Evolutionary conservation across 2,329 filamentous ascomycete species (phyloP).

Genomic region (Fonsecaea multimorphosa): DNA sequence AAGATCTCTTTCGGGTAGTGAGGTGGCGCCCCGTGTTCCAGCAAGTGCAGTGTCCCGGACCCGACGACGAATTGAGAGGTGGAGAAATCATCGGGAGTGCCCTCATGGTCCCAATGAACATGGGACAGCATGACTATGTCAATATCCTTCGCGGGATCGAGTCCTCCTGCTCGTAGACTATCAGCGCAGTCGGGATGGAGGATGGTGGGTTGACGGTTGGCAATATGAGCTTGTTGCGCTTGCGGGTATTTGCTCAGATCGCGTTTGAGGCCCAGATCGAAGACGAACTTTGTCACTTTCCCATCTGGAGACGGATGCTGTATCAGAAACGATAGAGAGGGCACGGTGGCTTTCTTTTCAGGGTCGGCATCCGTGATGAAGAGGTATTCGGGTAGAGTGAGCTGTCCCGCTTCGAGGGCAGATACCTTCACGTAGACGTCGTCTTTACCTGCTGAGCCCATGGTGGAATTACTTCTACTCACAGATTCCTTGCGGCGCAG

Average conservation of each 20-base stretch:
- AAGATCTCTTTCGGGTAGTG: conserved; percentile 40
- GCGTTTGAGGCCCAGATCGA: conserved; percentile 61
- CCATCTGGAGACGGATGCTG: conserved; percentile 49
- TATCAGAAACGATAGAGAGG: conserved; percentile 61
- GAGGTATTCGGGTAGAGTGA: conserved; percentile 56
- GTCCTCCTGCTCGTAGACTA: conserved; percentile 46
- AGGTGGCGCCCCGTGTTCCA: conserved; percentile 47
- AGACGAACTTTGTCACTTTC: conserved; percentile 50
- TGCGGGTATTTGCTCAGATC: conserved; percentile 53
- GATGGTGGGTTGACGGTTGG: conserved; percentile 40
- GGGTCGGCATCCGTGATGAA: conserved; percentile 56
- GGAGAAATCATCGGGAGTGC: conserved; percentile 60
- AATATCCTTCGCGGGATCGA: conserved; percentile 46
- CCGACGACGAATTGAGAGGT: conserved; percentile 60
- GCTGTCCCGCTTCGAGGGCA: conserved; percentile 49
- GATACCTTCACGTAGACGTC: conserved; percentile 45
- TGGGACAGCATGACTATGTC: conserved; percentile 51
- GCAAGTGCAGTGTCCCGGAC: conserved; percentile 50
- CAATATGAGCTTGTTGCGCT: conserved; percentile 48
- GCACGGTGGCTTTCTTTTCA: conserved; percentile 55
- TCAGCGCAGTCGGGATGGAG: conserved; percentile 41
- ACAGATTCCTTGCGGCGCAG: not conserved
- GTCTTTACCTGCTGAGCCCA: conserved; percentile 17
- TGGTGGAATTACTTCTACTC: conserved; percentile 1
- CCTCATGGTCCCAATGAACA: conserved; percentile 47